Evolutionary conservation across 306 rosid species (phyloP).

Genomic region (Trifolium subterraneum): DNA sequence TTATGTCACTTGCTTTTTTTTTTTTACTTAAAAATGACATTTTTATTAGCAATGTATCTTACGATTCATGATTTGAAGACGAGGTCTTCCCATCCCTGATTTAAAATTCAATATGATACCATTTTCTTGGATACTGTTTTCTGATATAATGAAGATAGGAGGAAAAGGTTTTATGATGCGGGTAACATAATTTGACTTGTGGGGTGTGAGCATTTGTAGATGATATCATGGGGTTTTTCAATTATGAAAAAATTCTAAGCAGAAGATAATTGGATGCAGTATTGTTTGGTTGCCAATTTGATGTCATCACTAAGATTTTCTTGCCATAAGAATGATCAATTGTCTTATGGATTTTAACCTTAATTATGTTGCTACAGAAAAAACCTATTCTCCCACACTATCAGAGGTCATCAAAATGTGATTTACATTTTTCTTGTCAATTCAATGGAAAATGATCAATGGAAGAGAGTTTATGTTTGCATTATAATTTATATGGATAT

Average conservation of each 20-base stretch:
- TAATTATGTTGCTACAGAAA: not conserved
- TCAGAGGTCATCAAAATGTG: not conserved
- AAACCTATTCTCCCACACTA: not conserved
- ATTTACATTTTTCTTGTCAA: constrained; percentile 14
- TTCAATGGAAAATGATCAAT: not conserved
- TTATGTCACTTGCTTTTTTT: not conserved
- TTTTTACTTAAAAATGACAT: not conserved
- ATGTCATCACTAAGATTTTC: not conserved
- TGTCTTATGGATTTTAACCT: not conserved
- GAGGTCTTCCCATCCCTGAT: not conserved
- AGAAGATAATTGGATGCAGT: not conserved
- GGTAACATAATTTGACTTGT: constrained; percentile 2
- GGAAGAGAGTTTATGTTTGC: not conserved
- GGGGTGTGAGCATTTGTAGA: not conserved
- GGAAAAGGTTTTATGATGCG: not conserved
- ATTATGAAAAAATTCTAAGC: not conserved
- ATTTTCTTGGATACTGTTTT: constrained; percentile 13
- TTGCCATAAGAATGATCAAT: not conserved
- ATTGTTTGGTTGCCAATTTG: not conserved
- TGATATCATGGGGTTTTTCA: not conserved
- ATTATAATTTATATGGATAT: not conserved
- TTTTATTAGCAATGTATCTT: not conserved
- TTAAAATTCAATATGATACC: not conserved
- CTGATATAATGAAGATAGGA: not conserved
- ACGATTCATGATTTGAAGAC: not conserved